These are phyloP conservation scores for Chrysosporium queenslandicum DNA, from an alignment of 2,329 filamentous ascomycete species.

Conservation along the genomic window DNA sequence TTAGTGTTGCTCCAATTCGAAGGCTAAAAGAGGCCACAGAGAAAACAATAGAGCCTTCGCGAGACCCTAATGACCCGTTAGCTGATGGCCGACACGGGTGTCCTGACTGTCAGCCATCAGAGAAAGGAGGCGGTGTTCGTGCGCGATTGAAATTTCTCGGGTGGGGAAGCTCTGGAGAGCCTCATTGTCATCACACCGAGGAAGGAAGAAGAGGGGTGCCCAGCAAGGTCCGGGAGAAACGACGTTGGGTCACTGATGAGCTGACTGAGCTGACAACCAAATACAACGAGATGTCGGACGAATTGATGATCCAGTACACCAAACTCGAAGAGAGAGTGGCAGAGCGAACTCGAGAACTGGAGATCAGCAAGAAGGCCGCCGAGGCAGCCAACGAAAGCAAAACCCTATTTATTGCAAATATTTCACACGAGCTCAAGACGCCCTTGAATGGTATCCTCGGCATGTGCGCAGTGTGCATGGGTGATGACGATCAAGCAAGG, in stretches of 20 bases:
- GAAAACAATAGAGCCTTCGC: constrained; percentile 55
- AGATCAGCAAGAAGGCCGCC: constrained; percentile 81
- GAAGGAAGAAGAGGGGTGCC: constrained; percentile 48
- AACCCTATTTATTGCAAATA: constrained; percentile 92
- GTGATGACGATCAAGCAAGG: constrained; percentile 66
- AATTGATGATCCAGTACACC: constrained; percentile 76
- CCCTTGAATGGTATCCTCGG: constrained; percentile 86
- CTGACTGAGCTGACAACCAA: constrained; percentile 70
- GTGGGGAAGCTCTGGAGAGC: constrained; percentile 1
- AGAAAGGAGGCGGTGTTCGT: background rate
- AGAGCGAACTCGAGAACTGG: constrained; percentile 71
- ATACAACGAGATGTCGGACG: constrained; percentile 91
- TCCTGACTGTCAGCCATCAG: background rate
- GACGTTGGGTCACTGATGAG: constrained; percentile 71
- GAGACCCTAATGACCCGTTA: constrained; percentile 4
- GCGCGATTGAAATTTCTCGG: constrained; percentile 16
- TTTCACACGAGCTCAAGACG: constrained; percentile 72
- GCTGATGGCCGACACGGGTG: background rate
- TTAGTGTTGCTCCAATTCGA: constrained; percentile 69
- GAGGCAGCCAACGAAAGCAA: constrained; percentile 96
- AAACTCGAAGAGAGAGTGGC: constrained; percentile 74
- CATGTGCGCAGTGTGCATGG: constrained; percentile 88
- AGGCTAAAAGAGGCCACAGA: constrained; percentile 64
- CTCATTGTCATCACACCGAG: background rate
- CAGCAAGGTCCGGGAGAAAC: constrained; percentile 64